Percentiles rank a stretch among this genome's conserved stretches.
phyloP scores from a whole-genome alignment of 2,329 filamentous ascomycete species.

The Ophiocordyceps camponoti-saundersi region DNA sequence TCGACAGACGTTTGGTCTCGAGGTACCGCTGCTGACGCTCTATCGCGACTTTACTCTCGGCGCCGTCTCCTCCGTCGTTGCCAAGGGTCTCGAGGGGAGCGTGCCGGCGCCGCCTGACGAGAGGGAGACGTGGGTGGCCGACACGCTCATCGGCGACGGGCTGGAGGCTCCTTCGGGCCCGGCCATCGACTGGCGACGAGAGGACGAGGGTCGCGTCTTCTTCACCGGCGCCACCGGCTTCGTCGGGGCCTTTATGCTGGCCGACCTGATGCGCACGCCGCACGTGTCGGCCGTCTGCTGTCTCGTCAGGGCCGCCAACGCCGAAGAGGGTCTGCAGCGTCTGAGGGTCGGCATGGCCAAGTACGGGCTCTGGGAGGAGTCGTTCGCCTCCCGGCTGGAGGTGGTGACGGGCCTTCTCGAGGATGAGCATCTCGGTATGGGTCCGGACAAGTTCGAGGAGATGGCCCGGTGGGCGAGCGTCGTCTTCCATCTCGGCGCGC shows the following conservation, averaged over 20 bases:
- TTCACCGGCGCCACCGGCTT: not conserved
- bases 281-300: not conserved
- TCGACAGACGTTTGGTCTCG: not conserved
- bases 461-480: not conserved
- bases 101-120: not conserved
- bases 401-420: not conserved
- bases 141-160: not conserved
- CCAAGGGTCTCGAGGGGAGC: not conserved
- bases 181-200: not conserved
- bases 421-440: not conserved
- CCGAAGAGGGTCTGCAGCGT: not conserved
- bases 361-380: not conserved
- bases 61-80: not conserved
- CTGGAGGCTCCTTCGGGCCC: not conserved
- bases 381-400: not conserved
- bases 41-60: not conserved
- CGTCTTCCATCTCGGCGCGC: not conserved
- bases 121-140: not conserved
- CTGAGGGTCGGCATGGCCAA: not conserved
- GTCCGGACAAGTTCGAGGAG: not conserved
- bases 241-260: not conserved
- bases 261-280: not conserved
- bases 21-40: not conserved
- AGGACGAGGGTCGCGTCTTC: not conserved
- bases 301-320: not conserved